A percentile compares a stretch with the other conserved stretches of the same genome.
These are phyloP conservation scores for Cutaneotrichosporon curvatum DNA, from an alignment of 1,284 basidiomycete species.

Conservation along the genomic window DNA sequence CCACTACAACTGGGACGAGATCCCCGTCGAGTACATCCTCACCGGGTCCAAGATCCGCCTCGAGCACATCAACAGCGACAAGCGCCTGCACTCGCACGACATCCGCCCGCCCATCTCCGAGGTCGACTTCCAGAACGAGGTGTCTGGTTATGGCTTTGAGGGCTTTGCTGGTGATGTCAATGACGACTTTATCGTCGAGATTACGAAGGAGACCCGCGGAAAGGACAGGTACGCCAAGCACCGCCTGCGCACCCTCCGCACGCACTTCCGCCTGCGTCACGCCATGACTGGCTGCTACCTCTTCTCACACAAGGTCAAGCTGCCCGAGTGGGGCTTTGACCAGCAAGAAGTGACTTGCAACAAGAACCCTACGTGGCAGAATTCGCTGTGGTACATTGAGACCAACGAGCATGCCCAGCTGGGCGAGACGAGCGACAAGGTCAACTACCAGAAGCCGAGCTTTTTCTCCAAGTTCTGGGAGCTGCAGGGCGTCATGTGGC, in stretches of 20 bases:
- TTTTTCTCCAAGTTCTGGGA: constrained; percentile 89
- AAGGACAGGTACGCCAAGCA: constrained; percentile 62
- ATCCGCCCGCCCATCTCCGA: constrained; percentile 91
- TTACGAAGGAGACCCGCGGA: constrained; percentile 52
- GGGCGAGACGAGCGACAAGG: constrained; percentile 60
- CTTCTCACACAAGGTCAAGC: constrained; percentile 94
- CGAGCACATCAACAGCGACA: constrained; percentile 71
- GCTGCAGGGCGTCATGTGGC: constrained; percentile 94
- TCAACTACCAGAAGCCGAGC: constrained; percentile 79
- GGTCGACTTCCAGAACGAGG: constrained; percentile 98
- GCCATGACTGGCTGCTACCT: constrained; percentile 86
- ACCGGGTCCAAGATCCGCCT: constrained; percentile 72
- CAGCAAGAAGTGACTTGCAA: constrained; percentile 98
- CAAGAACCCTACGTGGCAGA: constrained; percentile 83
- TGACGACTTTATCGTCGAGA: constrained; percentile 92
- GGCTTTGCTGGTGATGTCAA: constrained; percentile 63
- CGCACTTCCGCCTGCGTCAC: constrained; percentile 78
- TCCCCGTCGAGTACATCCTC: constrained; percentile 59
- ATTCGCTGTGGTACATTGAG: constrained; percentile 94
- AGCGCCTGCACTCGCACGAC: constrained; percentile 90
- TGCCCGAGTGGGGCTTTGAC: constrained; percentile 96
- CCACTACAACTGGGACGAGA: constrained; percentile 54
- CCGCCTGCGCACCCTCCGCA: constrained; percentile 70
- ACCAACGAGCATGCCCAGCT: constrained; percentile 68
- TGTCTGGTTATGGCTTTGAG: constrained; percentile 84